phyloP scores from a whole-genome alignment of 2,329 filamentous ascomycete genomes.

The Xylaria sp. region DNA sequence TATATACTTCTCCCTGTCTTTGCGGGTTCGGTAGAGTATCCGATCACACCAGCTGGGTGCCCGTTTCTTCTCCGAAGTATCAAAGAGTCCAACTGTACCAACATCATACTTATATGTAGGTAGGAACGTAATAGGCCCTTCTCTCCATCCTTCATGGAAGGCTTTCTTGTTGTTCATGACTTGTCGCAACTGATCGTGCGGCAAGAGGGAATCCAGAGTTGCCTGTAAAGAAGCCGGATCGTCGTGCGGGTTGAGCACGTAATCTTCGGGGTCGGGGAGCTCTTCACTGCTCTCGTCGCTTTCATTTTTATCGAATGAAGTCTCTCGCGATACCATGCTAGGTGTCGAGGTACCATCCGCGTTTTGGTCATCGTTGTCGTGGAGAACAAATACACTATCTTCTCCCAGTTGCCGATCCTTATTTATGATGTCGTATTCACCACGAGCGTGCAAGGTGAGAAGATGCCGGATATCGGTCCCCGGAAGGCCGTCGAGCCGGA shows the following conservation, averaged over 20 bases:
- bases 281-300: conserved; percentile 44
- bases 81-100: conserved; percentile 89
- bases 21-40: conserved; percentile 81
- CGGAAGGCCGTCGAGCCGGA: conserved; percentile 84
- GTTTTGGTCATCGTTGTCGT: conserved; percentile 55
- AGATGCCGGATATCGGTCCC: conserved; percentile 88
- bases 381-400: conserved; percentile 57
- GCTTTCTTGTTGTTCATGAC: conserved; percentile 77
- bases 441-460: conserved; percentile 79
- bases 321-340: conserved; percentile 41
- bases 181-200: conserved; percentile 84
- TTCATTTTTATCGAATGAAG: conserved; percentile 38
- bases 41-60: conserved; percentile 97
- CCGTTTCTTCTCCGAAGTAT: conserved; percentile 92
- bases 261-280: conserved; percentile 69
- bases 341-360: conserved; percentile 44
- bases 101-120: conserved; percentile 98
- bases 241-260: conserved; percentile 68
- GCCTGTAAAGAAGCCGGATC: conserved; percentile 89
- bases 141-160: conserved; percentile 90
- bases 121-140: conserved; percentile 85
- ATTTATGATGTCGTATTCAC: conserved; percentile 69
- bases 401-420: conserved; percentile 50
- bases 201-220: conserved; percentile 83
- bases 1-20: conserved; percentile 71